A percentile compares a stretch with the other conserved stretches of the same genome.
phyloP scores from a whole-genome alignment of 495 filamentous ascomycete species.

The Podospora didyma region DNA sequence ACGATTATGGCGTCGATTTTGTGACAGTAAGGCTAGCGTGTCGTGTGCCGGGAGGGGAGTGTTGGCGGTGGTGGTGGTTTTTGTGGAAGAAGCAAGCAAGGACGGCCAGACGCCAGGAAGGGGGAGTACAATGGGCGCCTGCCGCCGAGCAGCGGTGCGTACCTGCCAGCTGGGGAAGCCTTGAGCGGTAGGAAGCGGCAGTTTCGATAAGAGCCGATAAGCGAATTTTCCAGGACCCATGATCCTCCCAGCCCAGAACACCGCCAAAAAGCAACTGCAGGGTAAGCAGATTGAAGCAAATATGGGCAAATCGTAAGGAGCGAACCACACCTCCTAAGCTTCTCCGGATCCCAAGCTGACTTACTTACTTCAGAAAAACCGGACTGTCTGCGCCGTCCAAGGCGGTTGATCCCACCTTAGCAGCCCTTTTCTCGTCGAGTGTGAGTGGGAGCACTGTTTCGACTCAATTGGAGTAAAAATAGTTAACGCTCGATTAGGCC shows the following conservation, averaged over 20 bases:
- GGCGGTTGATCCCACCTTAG: slow-evolving; percentile 69
- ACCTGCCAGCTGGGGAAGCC: slow-evolving; percentile 1
- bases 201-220: slow-evolving; percentile 30
- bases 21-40: neutral
- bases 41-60: slow-evolving; percentile 16
- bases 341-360: neutral
- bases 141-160: slow-evolving; percentile 17
- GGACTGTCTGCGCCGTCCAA: slow-evolving; percentile 35
- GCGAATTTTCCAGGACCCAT: slow-evolving; percentile 26
- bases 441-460: slow-evolving; percentile 60
- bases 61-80: slow-evolving; percentile 6
- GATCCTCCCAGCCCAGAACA: neutral
- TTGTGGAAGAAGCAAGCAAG: slow-evolving; percentile 20
- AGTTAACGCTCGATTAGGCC: slow-evolving; percentile 45
- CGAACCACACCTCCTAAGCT: neutral
- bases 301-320: slow-evolving; percentile 26
- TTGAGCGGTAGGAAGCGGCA: slow-evolving; percentile 23
- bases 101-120: slow-evolving; percentile 4
- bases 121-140: slow-evolving; percentile 23
- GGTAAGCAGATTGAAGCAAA: neutral
- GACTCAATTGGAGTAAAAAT: neutral
- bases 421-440: slow-evolving; percentile 76
- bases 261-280: neutral
- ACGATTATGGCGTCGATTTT: neutral
- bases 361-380: slow-evolving; percentile 22